A percentile compares a stretch with the other conserved stretches of the same genome.
These are phyloP conservation scores for Colletotrichum siamense DNA, from an alignment of 2,329 filamentous ascomycete genomes.

Conservation along the genomic window DNA sequence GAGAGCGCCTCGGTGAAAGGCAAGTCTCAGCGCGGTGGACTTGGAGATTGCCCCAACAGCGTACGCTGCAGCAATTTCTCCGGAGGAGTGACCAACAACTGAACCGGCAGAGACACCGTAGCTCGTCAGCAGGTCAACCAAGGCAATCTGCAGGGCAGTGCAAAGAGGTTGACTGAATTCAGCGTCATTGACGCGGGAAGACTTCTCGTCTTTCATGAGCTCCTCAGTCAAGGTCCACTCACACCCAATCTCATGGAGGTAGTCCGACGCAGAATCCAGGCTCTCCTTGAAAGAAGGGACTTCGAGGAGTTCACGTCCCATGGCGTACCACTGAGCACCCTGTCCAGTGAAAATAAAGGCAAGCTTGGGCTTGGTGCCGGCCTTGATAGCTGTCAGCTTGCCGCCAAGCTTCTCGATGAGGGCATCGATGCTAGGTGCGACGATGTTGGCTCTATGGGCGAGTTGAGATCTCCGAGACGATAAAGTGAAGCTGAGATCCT, in stretches of 20 bases:
- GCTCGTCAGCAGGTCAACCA: slow-evolving; percentile 29
- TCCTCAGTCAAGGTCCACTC: slow-evolving; percentile 26
- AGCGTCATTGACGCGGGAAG: slow-evolving; percentile 25
- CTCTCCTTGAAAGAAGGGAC: slow-evolving; percentile 40
- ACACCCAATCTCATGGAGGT: slow-evolving; percentile 23
- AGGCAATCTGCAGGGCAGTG: slow-evolving; percentile 33
- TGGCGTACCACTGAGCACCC: slow-evolving; percentile 28
- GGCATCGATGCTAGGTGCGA: background rate
- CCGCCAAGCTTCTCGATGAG: background rate
- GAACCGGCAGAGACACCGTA: slow-evolving; percentile 37
- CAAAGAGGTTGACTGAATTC: slow-evolving; percentile 35
- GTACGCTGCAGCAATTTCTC: slow-evolving; percentile 58
- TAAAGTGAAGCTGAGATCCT: background rate
- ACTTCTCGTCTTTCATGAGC: slow-evolving; percentile 20
- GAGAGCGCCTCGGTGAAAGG: background rate
- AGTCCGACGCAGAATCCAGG: background rate
- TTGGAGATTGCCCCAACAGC: slow-evolving; percentile 46
- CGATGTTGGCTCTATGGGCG: background rate
- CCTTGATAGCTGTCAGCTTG: too few relatives aligned
- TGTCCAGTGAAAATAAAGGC: slow-evolving; percentile 29
- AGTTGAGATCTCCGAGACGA: background rate
- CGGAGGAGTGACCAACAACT: slow-evolving; percentile 53
- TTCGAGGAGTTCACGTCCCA: slow-evolving; percentile 29
- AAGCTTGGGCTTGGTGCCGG: background rate
- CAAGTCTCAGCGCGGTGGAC: slow-evolving; percentile 46